phyloP scores from a whole-genome alignment of 805 yeast genomes.

The Starmerella bombi region DNA sequence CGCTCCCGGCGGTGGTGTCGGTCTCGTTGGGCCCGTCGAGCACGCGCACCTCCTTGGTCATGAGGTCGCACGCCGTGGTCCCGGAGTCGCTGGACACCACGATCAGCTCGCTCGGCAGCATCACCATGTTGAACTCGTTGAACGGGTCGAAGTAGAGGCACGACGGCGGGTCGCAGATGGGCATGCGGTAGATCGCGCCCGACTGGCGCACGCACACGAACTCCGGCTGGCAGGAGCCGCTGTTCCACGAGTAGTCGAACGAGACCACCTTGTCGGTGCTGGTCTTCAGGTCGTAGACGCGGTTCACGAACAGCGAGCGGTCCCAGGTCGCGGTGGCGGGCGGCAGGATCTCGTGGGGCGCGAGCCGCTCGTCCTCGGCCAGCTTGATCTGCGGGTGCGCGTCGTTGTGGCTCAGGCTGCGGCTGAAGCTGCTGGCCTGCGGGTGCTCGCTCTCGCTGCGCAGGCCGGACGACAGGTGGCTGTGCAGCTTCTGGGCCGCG shows the following conservation, averaged over 20 bases:
- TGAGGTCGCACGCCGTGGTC: not conserved
- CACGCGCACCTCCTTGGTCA: not conserved
- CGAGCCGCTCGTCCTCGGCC: not conserved
- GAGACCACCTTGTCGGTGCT: conserved; percentile 72
- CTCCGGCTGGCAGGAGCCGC: conserved; percentile 39
- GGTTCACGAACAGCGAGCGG: conserved; percentile 50
- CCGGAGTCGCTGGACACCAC: conserved; percentile 2
- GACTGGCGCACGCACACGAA: conserved; percentile 82
- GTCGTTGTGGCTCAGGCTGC: conserved; percentile 13
- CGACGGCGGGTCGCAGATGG: conserved; percentile 52
- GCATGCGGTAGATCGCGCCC: conserved; percentile 74
- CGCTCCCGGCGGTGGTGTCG: not conserved
- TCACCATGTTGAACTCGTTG: conserved; percentile 23
- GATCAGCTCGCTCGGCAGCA: conserved; percentile 2
- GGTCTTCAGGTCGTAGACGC: conserved; percentile 61
- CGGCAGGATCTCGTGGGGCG: not conserved
- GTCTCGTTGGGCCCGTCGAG: not conserved
- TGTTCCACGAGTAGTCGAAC: conserved; percentile 64
- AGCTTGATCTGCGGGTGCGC: not conserved
- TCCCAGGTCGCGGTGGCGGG: not conserved
- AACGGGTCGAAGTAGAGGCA: conserved; percentile 52
- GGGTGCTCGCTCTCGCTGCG: not conserved
- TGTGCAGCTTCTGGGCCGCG: conserved; percentile 1
- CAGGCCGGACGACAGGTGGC: conserved; percentile 15
- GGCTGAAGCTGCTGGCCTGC: not conserved